Percentiles rank a stretch among this genome's conserved stretches.
Evolutionary conservation across 495 filamentous ascomycete genomes (phyloP).

Genomic region (Aspergillus biplanus): DNA sequence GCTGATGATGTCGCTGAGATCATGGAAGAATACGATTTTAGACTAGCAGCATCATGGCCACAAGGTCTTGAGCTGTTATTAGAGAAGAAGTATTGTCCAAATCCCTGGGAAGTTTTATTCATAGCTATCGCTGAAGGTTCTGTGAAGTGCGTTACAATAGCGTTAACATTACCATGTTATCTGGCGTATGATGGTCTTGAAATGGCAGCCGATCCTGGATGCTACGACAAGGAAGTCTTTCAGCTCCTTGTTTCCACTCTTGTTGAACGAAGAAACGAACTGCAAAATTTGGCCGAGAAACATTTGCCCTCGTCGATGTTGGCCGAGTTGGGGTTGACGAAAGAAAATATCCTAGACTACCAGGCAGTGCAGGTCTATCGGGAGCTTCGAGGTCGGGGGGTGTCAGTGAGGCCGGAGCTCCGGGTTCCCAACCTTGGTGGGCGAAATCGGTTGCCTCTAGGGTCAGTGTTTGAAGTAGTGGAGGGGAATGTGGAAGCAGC

Average conservation of each 20-base stretch:
- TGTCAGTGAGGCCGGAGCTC: not conserved
- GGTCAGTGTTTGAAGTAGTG: not conserved
- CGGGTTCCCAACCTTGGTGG: too few species aligned
- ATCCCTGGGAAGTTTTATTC: not conserved
- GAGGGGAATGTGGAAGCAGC: not conserved
- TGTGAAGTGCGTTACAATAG: not conserved
- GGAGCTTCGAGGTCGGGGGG: not conserved
- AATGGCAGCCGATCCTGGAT: not conserved
- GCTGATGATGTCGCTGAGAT: not conserved
- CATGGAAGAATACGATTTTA: not conserved
- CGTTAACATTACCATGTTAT: not conserved
- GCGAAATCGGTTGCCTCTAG: too few species aligned
- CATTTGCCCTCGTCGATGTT: not conserved
- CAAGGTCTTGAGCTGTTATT: not conserved
- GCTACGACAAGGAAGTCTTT: not conserved
- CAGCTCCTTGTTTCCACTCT: not conserved
- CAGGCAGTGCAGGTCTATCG: not conserved
- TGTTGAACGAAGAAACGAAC: not conserved
- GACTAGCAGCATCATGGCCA: not conserved
- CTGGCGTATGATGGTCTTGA: not conserved
- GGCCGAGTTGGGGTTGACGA: not conserved
- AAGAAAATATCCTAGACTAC: not conserved
- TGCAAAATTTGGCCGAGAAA: not conserved
- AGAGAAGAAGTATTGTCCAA: not conserved
- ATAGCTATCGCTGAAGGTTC: not conserved